Evolutionary conservation across 73 alveolate species (phyloP).

Genomic region (Symbiodinium natans): DNA sequence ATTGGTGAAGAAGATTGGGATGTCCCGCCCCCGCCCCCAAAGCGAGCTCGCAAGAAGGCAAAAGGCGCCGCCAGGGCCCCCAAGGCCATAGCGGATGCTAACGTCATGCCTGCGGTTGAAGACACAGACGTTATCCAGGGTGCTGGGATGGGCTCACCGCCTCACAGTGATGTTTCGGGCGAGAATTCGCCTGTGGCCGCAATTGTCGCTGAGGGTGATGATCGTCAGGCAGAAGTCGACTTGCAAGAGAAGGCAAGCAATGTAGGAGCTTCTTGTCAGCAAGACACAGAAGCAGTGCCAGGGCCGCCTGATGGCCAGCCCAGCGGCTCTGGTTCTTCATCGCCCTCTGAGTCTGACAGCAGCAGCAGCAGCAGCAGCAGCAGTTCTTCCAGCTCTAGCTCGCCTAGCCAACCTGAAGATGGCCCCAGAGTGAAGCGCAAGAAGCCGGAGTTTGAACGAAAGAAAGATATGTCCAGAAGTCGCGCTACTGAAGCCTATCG

Average conservation of each 20-base stretch:
- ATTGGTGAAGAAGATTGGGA: neutral
- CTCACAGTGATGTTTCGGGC: too few species aligned
- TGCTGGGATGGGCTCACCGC: too few species aligned
- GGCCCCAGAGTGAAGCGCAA: neutral
- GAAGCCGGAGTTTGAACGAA: neutral
- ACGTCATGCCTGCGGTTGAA: neutral
- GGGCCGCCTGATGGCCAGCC: too few species aligned
- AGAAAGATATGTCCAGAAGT: neutral
- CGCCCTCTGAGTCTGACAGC: neutral
- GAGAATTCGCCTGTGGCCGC: too few species aligned
- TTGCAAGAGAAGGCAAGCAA: too few species aligned
- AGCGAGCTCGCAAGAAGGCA: neutral
- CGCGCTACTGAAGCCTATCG: neutral
- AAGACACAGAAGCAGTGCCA: too few species aligned
- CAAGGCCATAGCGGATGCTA: neutral
- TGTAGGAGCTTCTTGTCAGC: too few species aligned
- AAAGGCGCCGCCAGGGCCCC: neutral
- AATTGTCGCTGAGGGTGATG: too few species aligned
- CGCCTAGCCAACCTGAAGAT: neutral
- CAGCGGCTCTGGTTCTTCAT: neutral
- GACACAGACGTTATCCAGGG: neutral
- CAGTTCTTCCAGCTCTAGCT: neutral
- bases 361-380: neutral
- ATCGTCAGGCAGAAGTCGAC: too few species aligned
- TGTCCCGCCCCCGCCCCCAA: neutral